Evolutionary conservation across 768 basidiomycete species (phyloP).

Genomic region (Podaxis sp.): DNA sequence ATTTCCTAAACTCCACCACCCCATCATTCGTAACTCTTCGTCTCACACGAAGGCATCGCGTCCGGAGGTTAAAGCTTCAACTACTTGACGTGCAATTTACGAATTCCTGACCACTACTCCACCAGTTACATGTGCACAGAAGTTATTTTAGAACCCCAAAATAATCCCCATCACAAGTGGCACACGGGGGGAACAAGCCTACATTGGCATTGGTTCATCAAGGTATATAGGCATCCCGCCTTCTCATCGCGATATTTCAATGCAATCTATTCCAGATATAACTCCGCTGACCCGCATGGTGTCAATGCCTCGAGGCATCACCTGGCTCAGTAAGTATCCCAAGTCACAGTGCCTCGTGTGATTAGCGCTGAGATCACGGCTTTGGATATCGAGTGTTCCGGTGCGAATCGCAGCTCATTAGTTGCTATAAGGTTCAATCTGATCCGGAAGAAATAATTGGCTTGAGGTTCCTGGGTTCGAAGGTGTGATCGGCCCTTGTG

Average conservation of each 20-base stretch:
- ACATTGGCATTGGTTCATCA: neutral
- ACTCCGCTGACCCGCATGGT: slow-evolving; percentile 7
- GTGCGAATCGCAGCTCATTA: neutral
- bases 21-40: neutral
- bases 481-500: neutral
- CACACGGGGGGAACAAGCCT: neutral
- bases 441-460: neutral
- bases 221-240: neutral
- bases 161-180: neutral
- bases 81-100: too few relatives aligned
- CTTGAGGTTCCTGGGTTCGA: neutral
- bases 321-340: neutral
- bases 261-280: neutral
- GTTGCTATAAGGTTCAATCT: neutral
- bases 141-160: neutral
- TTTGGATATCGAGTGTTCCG: neutral
- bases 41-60: neutral
- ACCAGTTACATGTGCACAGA: neutral
- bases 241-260: neutral
- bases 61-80: neutral
- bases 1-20: neutral
- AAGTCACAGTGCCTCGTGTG: neutral
- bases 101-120: too few relatives aligned
- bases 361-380: neutral
- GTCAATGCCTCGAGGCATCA: slow-evolving; percentile 7